phyloP scores from a whole-genome alignment of 1,284 basidiomycete species.

The Vanrija humicola region DNA sequence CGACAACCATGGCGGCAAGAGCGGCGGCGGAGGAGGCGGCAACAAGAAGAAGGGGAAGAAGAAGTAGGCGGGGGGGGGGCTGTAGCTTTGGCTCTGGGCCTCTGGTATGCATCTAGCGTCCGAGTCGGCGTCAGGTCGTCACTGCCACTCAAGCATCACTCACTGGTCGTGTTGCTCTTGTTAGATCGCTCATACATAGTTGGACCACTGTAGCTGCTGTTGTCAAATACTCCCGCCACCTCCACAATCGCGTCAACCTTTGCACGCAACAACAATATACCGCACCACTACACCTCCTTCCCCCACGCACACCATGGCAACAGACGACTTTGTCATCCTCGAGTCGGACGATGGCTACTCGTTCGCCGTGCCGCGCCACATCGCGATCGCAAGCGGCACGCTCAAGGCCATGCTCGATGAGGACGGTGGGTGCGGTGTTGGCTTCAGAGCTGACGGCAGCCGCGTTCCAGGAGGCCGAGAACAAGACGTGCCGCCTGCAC shows the following conservation, averaged over 20 bases:
- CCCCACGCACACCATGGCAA: constrained; percentile 1
- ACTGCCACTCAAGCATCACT: too few species aligned
- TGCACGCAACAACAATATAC: background rate
- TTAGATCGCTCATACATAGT: too few species aligned
- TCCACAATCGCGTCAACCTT: too few species aligned
- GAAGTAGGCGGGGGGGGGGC: constrained; percentile 4
- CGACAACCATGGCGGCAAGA: background rate
- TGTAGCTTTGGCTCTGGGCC: too few species aligned
- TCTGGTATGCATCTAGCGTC: too few species aligned
- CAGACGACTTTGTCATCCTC: constrained; percentile 42
- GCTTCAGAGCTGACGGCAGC: constrained; percentile 22
- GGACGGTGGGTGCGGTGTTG: constrained; percentile 29
- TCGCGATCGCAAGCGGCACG: constrained; percentile 46
- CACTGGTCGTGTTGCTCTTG: too few species aligned
- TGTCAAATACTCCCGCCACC: too few species aligned
- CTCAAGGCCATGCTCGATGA: constrained; percentile 47
- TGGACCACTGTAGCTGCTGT: too few species aligned
- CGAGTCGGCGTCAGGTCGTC: too few species aligned
- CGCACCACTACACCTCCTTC: background rate
- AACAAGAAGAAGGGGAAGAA: constrained; percentile 21
- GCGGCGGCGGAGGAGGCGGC: constrained; percentile 7
- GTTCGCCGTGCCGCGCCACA: constrained; percentile 43
- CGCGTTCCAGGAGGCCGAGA: constrained; percentile 49
- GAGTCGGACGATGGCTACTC: constrained; percentile 45
- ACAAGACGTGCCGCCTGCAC: constrained; percentile 45